phyloP scores from a whole-genome alignment of 1,284 basidiomycete genomes.

The Puccinia coronata region DNA sequence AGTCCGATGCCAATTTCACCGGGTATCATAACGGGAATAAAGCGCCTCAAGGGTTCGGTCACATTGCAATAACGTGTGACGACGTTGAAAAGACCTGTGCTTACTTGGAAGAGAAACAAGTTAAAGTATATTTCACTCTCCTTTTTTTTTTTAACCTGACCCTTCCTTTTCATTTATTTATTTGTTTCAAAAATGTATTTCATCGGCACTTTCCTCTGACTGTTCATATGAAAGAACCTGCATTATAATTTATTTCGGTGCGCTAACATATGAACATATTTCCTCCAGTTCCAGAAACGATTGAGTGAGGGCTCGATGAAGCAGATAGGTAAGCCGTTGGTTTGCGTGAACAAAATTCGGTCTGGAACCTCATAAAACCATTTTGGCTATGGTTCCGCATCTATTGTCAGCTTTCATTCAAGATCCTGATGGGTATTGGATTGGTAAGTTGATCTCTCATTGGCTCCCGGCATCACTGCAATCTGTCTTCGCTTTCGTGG shows the following conservation, averaged over 20 bases:
- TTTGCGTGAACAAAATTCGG: no score
- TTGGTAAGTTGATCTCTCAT: constrained; percentile 19
- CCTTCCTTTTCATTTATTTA: background rate
- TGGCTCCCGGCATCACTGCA: background rate
- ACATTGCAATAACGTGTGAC: constrained; percentile 78
- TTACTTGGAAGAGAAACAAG: constrained; percentile 77
- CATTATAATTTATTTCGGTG: background rate
- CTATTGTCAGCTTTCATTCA: constrained; percentile 78
- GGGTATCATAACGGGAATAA: constrained; percentile 80
- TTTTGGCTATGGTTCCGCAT: background rate
- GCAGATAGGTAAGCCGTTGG: constrained; percentile 52
- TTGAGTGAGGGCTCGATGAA: constrained; percentile 82
- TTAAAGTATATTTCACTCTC: constrained; percentile 57
- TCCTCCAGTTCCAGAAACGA: constrained; percentile 75
- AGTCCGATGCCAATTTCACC: constrained; percentile 72
- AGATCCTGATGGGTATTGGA: constrained; percentile 65
- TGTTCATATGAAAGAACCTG: no score
- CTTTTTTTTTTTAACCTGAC: background rate
- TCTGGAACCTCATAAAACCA: no score
- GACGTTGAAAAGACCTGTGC: constrained; percentile 80
- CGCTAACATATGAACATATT: background rate
- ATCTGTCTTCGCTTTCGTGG: no score
- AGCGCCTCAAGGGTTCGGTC: constrained; percentile 66
- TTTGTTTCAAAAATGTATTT: background rate
- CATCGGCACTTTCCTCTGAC: background rate